Conservation (phyloP, 371 early-diverging fungal genomes). For the Actinomucor elegans region DNA sequence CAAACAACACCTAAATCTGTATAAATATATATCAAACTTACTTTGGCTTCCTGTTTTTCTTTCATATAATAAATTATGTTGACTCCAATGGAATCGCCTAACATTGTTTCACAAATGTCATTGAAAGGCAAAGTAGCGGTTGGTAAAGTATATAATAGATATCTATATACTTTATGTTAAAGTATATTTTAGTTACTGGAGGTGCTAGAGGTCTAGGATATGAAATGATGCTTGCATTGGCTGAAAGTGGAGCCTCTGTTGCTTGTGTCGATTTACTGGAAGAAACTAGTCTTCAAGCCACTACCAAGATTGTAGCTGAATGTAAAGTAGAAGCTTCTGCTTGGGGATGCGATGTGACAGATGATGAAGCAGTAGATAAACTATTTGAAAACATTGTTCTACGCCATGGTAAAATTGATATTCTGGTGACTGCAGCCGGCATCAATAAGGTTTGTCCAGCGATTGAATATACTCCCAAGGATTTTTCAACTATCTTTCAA, state of each 20-base stretch:
- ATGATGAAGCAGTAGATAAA: slow-evolving; percentile 85
- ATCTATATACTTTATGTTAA: neutral
- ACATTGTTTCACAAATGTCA: slow-evolving; percentile 24
- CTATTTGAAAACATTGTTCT: slow-evolving; percentile 59
- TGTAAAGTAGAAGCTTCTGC: slow-evolving; percentile 28
- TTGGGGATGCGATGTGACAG: slow-evolving; percentile 38
- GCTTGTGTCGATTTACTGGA: slow-evolving; percentile 37
- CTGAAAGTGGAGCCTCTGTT: slow-evolving; percentile 41
- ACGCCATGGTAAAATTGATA: slow-evolving; percentile 86
- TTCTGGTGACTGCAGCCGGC: slow-evolving; percentile 94
- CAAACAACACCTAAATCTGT: neutral
- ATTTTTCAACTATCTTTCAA: slow-evolving; percentile 23
- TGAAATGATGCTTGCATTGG: slow-evolving; percentile 45
- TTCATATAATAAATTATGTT: neutral
- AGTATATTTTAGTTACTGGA: slow-evolving; percentile 31
- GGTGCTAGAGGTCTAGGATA: slow-evolving; percentile 48
- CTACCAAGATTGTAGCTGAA: slow-evolving; percentile 14
- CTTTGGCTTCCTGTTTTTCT: neutral
- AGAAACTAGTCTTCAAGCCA: slow-evolving; percentile 22
- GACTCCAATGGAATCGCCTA: slow-evolving; percentile 12
- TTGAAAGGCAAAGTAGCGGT: slow-evolving; percentile 41
- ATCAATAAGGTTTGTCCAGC: slow-evolving; percentile 37
- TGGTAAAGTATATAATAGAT: no score
- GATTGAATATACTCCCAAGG: slow-evolving; percentile 15
- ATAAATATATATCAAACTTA: neutral